Evolutionary conservation across 306 rosid species (phyloP), one percentile per base, ranked within the genome.

Genomic region (Astragalus membranaceus): DNA sequence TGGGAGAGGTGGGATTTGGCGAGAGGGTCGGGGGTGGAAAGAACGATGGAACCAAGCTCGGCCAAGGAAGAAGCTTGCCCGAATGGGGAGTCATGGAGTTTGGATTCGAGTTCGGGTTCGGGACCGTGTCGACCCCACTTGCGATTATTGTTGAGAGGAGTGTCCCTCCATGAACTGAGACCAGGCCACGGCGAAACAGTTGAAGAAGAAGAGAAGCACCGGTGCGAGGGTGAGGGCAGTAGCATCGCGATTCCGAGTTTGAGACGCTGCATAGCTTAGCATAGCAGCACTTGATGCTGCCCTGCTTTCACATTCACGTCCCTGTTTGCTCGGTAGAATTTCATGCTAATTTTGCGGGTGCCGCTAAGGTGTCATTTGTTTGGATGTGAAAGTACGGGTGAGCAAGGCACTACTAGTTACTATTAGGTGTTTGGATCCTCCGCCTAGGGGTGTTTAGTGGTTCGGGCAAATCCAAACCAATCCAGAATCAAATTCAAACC

Each of bases 1-100:
- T 93, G 98, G 62, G 98, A 93, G 67, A 90, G 90, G 39, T 14
- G 73, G 8, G 92, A 81, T 79, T 94, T 94, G 9, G 80, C 29
- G 54, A 88, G 81, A 58, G 98, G 97, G 70, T 90, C 96, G 10
- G 64, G 14, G 70, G 92, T 90, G 67, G 90, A 88, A 58, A 93
- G 96, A 79, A 90, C 94, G 65, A 90, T 65, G 7, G 97, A 84
- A 29, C 95, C 98, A 6, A 94, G 77, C 80, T 94, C 96, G 0
- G 97, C 88, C 68, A 90, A 84, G 1, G 96, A 85, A 32, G 86
- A 83, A 76, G 88, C 87, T 11, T 85, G 57, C 2, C 23, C 74
- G 3, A 80, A 72, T 50, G 79, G 75, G 46, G 46, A 10, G 7
- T 76, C 62, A 36, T 5, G 2, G 10, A 20, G 10, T 36, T 75